phyloP scores from a whole-genome alignment of 2,329 filamentous ascomycete genomes.

The Clonostachys solani region DNA sequence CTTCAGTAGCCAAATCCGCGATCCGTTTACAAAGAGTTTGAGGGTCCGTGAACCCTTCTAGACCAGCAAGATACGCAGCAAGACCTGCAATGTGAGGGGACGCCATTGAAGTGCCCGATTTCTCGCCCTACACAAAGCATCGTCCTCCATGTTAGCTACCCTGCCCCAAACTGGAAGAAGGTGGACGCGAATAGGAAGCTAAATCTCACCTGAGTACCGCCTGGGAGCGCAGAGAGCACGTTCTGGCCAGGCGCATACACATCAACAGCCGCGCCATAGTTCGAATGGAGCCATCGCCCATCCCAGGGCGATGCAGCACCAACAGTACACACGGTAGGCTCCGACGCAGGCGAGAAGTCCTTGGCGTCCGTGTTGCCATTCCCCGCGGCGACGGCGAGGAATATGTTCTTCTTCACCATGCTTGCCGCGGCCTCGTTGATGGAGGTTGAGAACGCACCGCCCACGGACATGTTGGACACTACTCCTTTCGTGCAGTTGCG shows the following conservation, averaged over 20 bases:
- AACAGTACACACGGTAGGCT: constrained; percentile 41
- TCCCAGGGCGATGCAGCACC: constrained; percentile 35
- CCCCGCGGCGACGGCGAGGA: constrained; percentile 51
- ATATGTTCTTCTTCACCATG: constrained; percentile 38
- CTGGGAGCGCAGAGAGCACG: constrained; percentile 39
- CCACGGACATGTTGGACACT: constrained; percentile 53
- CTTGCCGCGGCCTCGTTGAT: constrained; percentile 42
- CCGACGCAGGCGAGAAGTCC: constrained; percentile 39
- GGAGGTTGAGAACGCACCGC: constrained; percentile 34
- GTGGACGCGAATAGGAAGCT: no score
- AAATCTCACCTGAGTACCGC: constrained; percentile 25
- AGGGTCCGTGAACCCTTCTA: constrained; percentile 33
- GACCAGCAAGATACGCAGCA: constrained; percentile 34
- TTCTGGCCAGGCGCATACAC: constrained; percentile 42
- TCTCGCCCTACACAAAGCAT: no score
- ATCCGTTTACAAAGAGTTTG: constrained; percentile 43
- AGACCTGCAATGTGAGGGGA: constrained; percentile 32
- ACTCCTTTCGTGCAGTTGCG: constrained; percentile 34
- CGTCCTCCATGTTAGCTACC: no score
- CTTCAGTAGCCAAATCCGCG: constrained; percentile 30
- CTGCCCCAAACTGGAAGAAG: no score
- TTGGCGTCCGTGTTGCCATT: constrained; percentile 39
- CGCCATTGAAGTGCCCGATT: constrained; percentile 38
- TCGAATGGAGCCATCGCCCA: constrained; percentile 38
- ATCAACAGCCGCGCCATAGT: constrained; percentile 41